Evolutionary conservation across 2,329 filamentous ascomycete species (phyloP), one percentile per base, ranked within the genome.

Genomic region (Ceratocystis colombiana): DNA sequence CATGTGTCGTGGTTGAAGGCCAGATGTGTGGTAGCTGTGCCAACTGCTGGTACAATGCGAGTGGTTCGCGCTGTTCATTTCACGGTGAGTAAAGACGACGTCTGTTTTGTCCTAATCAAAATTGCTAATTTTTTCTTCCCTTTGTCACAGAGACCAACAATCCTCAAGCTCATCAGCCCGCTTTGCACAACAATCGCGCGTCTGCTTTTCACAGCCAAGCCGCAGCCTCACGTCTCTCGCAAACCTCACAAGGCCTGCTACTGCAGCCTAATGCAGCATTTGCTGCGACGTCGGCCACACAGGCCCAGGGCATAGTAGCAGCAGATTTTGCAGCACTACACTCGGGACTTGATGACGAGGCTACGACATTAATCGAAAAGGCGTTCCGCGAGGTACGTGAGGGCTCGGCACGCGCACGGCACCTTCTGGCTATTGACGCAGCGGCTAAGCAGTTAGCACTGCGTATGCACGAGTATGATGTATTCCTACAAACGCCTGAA

Each of bases 11-110:
- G n/a, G 79, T 82, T 25, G 79, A 80, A 61, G 82, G 82, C 1
- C 80, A 83, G 71, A 82, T 85, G 80, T 84, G 81, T 67, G 82
- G 83, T 8, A 84, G 81, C 70, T 85, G 83, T 69, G 79, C 82
- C 67, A 85, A 85, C 71, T 85, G 83, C 72, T 85, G 83, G 82
- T 85, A 82, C 73, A 85, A 85, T 66, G 82, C 82, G 6, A 84
- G 81, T 63, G 82, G 82, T 8, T 78, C 81, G 8, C 75, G 82
- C 63, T 85, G 83, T 68, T 84, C 82, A 15, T 85, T 84, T 71
- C 83, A 84, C 68, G 81, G 82, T 84, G 74, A 69, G 79, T 72
- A 37, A 48, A 10, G 41, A 53, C 37, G 48, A 22, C 7, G n/a
- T 20, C n/a, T 25, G n/a, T n/a, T 20, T n/a, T n/a, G 22, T n/a